Percentiles rank a stretch among this genome's conserved stretches.
Evolutionary conservation across 495 filamentous ascomycete genomes (phyloP).

Genomic region (Viridothelium virens): DNA sequence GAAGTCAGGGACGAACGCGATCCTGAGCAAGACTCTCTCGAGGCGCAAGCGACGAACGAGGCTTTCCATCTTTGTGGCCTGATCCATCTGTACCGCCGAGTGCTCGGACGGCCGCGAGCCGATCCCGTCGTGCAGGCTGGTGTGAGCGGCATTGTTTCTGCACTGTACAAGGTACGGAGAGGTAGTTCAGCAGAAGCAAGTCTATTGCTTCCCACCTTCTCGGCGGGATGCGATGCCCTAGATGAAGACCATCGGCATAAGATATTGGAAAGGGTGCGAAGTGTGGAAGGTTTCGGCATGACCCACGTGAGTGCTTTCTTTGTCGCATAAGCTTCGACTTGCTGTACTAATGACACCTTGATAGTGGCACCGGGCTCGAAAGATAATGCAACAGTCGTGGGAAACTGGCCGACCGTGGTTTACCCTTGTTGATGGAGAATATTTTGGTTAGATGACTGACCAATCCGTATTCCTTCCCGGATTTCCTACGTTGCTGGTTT

Average conservation of each 20-base stretch:
- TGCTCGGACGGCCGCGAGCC: slow-evolving; percentile 51
- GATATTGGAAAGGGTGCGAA: slow-evolving; percentile 59
- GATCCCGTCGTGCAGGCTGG: slow-evolving; percentile 55
- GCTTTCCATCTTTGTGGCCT: slow-evolving; percentile 76
- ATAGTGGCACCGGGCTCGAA: slow-evolving; percentile 50
- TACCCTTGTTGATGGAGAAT: slow-evolving; percentile 55
- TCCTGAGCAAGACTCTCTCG: slow-evolving; percentile 32
- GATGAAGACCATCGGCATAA: slow-evolving; percentile 48
- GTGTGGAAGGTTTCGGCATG: slow-evolving; percentile 68
- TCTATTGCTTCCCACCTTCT: slow-evolving; percentile 76
- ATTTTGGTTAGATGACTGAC: slow-evolving; percentile 45
- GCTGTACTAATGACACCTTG: slow-evolving; percentile 4
- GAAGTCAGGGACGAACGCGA: slow-evolving; percentile 42
- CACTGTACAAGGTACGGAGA: slow-evolving; percentile 53
- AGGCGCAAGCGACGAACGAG: slow-evolving; percentile 71
- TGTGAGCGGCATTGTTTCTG: slow-evolving; percentile 54
- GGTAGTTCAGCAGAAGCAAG: slow-evolving; percentile 69
- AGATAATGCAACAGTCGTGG: slow-evolving; percentile 62
- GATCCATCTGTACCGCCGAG: slow-evolving; percentile 67
- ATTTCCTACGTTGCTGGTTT: too few relatives aligned
- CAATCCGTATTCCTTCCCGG: too few relatives aligned
- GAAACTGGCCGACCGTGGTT: slow-evolving; percentile 55
- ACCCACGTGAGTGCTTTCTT: slow-evolving; percentile 49
- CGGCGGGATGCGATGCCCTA: slow-evolving; percentile 68
- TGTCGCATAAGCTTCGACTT: slow-evolving; percentile 14